A percentile compares a stretch with the other conserved stretches of the same genome.
Evolutionary conservation across 2,329 filamentous ascomycete genomes (phyloP).

Genomic region (Trichoderma brevicompactum): DNA sequence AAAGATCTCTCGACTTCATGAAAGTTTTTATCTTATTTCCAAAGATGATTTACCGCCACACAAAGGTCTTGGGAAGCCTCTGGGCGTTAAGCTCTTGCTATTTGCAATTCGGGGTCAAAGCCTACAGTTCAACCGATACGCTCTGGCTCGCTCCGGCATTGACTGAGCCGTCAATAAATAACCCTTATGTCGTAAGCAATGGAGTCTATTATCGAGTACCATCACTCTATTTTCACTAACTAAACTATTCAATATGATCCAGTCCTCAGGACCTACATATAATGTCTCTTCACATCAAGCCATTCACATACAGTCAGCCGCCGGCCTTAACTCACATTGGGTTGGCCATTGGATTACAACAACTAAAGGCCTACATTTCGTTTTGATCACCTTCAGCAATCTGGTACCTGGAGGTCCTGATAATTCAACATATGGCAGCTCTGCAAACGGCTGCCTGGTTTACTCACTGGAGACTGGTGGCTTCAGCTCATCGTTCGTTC

Average conservation of each 20-base stretch:
- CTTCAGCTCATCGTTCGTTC: neutral
- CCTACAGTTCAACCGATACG: neutral
- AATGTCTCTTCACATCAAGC: neutral
- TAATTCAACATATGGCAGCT: neutral
- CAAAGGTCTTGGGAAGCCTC: neutral
- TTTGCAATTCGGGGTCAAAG: too few species aligned
- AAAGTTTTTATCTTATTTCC: neutral
- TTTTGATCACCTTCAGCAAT: neutral
- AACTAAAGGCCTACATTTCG: neutral
- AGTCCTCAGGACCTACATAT: neutral
- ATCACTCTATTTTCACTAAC: too few species aligned
- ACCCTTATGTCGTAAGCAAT: neutral
- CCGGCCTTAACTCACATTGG: constrained; percentile 10
- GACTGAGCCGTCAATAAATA: neutral
- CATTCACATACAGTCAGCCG: neutral
- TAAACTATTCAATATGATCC: too few species aligned
- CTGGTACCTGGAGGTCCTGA: neutral
- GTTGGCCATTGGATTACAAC: constrained; percentile 5
- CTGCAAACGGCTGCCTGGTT: neutral
- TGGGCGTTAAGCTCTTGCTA: neutral
- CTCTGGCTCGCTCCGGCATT: neutral
- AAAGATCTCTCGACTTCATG: too few species aligned
- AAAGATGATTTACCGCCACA: neutral
- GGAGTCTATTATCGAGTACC: neutral
- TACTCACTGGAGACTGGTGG: neutral